Evolutionary conservation across 176 grass and related monocot species (phyloP), one percentile per base, ranked within the genome.

Genomic region (Urochloa ruziziensis): DNA sequence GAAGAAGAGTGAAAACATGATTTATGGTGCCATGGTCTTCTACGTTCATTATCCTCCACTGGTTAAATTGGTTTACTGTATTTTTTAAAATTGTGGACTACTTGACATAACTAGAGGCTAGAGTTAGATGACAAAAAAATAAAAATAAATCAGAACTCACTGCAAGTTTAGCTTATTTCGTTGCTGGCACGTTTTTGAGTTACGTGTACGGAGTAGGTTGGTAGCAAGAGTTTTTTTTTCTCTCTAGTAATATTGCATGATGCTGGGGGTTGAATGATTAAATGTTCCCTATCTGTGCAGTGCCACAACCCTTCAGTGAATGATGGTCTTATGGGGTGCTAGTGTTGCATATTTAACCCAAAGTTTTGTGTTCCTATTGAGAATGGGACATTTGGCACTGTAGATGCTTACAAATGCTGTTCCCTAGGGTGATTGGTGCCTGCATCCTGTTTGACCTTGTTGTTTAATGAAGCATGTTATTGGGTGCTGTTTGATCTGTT

Each of bases 321-420:
- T 71, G 52, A 42, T 81, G n/a, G 5, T 9, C 52, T 46, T 70
- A 46, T 48, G 68, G 36, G 21, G 68, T 62, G 2, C 40, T 28
- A 29, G 21, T 61, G 30, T 16, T 83, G 19, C 64, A 62, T 83
- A 37, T 30, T 53, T 63, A 67, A n/a, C 52, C 10, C 30, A 43
- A 17, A 13, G 75, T 39, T 4, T 36, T 35, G 2, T 74, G 30
- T 40, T 62, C 58, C 35, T 83, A 15, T 42, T 17, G 5, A 74
- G 35, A 63, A 61, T 29, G 57, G 6, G 49, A n/a, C 30, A n/a
- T 86, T 40, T 72, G 56, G 39, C 30, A 40, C 48, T 36, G 17
- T 72, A 29, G 43, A 72, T 64, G 43, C 40, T 86, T 80, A 70
- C 17, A 85, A 58, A 70, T 79, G 28, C 7, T 61, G 30, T 78